Evolutionary conservation across 495 filamentous ascomycete genomes (phyloP), one percentile per base, ranked within the genome.

Genomic region (Penicillium antarcticum): DNA sequence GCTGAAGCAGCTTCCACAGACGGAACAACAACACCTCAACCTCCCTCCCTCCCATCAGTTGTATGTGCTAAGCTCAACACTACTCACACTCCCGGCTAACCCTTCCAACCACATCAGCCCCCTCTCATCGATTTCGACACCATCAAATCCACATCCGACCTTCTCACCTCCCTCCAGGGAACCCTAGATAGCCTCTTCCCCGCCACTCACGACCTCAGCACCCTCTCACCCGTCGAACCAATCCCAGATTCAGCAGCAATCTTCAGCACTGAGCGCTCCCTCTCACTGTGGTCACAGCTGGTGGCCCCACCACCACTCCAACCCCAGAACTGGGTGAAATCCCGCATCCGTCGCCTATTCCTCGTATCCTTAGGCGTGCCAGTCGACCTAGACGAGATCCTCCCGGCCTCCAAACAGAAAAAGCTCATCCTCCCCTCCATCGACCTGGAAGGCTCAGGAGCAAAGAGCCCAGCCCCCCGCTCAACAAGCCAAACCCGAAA

Each of bases 321-420:
- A 65, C 95, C 94, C 1, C 92, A 95, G 1, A 92, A 99, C 69
- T 99, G 94, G 94, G 91, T 96, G 52, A 90, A 95, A 49, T 96
- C 89, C 42, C 91, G 92, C 44, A 97, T 97, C 62, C 88, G 94
- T 45, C 88, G 94, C 9, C 82, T 97, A 34, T 99, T 99, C 69
- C 83, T 99, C 31, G 94, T 99, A 34, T 95, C 89, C 10, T 80
- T 99, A 4, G 94, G 94, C 13, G 94, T 99, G 1, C 94, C 94
- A 5, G 87, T 99, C 41, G 94, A 99, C 58, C 79, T 99, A 2
- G 94, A 99, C 68, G 94, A 97, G 72, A 97, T 97, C 52, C 80
- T 97, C 16, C 94, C 94, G 2, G 89, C 92, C 2, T 92, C 89
- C 32, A 97, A 96, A 70, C 95, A 97, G 65, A 97, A 97, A 79